phyloP scores from a whole-genome alignment of 352 stramenopile genomes.

The Pythium dissimile region DNA sequence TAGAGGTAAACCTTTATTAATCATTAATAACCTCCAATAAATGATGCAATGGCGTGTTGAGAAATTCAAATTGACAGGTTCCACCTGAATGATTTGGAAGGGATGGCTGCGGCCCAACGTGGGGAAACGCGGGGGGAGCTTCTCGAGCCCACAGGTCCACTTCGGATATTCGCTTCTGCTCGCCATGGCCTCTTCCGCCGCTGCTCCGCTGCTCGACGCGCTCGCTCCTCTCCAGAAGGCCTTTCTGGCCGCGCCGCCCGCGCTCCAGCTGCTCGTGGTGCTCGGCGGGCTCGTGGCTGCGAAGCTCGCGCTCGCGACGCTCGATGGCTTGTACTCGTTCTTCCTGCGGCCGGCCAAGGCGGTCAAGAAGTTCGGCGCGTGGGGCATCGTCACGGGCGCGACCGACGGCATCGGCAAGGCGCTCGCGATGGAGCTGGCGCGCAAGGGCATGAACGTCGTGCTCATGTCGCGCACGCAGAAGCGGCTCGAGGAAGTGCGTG shows the following conservation, averaged over 20 bases:
- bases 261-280: constrained; percentile 38
- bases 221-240: constrained; percentile 29
- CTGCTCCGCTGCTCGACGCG: neutral
- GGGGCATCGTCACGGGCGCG: constrained; percentile 96
- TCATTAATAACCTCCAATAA: no score
- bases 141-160: no score
- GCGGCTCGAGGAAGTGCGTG: constrained; percentile 91
- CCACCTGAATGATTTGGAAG: no score
- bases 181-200: neutral
- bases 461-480: constrained; percentile 97
- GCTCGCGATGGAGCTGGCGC: constrained; percentile 93
- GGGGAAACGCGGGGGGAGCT: no score
- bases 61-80: no score
- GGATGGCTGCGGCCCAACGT: no score
- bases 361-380: constrained; percentile 95
- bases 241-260: constrained; percentile 30
- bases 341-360: constrained; percentile 94
- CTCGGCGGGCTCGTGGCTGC: constrained; percentile 48
- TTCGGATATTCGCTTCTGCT: neutral
- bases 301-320: constrained; percentile 47
- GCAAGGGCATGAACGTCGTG: constrained; percentile 96
- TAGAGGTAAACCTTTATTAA: no score
- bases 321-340: constrained; percentile 64
- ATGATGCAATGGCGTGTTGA: no score
- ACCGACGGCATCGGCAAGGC: constrained; percentile 94